Conservation (phyloP, 1,284 basidiomycete genomes). For the Meripilus lineatus region DNA sequence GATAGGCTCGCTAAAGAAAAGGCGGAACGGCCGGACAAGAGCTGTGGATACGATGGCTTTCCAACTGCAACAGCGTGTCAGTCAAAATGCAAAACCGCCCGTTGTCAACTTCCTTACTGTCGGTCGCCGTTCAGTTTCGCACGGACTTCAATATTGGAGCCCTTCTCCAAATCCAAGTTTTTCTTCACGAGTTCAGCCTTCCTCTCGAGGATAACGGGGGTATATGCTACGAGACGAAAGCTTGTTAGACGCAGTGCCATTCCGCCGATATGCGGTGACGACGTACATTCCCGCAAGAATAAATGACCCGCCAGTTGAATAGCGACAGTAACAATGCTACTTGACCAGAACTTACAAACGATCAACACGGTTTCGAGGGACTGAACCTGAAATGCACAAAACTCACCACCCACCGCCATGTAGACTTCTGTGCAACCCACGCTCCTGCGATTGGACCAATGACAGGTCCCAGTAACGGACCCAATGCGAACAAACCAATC, state of each 20-base stretch:
- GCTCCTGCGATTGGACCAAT: conserved; percentile 37
- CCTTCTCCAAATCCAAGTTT: conserved; percentile 31
- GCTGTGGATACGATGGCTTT: conserved; percentile 30
- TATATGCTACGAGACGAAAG: conserved; percentile 29
- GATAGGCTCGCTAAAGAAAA: conserved; percentile 43
- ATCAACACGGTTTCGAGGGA: too few relatives aligned
- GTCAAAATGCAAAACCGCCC: background rate
- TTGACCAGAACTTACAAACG: conserved; percentile 32
- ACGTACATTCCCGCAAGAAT: conserved; percentile 33
- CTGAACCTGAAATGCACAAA: too few relatives aligned
- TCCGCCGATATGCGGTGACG: too few relatives aligned
- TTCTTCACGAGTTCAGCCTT: conserved; percentile 37
- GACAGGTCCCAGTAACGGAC: conserved; percentile 39
- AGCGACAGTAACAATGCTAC: conserved; percentile 32
- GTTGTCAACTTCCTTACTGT: conserved; percentile 14
- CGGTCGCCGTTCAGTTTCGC: conserved; percentile 21
- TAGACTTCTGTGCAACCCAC: conserved; percentile 36
- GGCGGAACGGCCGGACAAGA: conserved; percentile 40
- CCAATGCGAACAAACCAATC: conserved; percentile 43
- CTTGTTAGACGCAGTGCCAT: background rate
- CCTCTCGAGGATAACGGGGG: conserved; percentile 40
- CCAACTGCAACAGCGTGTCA: conserved; percentile 26
- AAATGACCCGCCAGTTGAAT: conserved; percentile 37
- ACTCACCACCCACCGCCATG: conserved; percentile 35
- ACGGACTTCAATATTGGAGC: conserved; percentile 11